These are phyloP conservation scores for Candida methanosorbosa DNA, from an alignment of 805 yeast genomes.

Conservation along the genomic window DNA sequence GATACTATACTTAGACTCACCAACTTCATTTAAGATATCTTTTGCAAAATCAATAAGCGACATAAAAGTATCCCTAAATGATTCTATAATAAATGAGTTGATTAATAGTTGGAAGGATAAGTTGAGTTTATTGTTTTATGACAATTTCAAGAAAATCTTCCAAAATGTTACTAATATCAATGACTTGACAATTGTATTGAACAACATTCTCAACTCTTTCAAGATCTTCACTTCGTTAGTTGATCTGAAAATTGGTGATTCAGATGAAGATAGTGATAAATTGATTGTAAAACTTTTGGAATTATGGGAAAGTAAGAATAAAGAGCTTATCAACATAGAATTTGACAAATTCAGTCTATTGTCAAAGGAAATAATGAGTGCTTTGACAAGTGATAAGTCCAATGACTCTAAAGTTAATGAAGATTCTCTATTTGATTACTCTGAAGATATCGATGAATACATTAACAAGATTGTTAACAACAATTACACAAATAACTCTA, in stretches of 20 bases:
- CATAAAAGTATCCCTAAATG: slow-evolving; percentile 6
- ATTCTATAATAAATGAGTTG: slow-evolving; percentile 3
- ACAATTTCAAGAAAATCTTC: slow-evolving; percentile 4
- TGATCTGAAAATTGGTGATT: slow-evolving; percentile 6
- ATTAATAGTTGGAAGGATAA: slow-evolving; percentile 13
- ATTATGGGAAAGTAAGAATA: slow-evolving; percentile 12
- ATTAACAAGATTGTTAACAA: neutral
- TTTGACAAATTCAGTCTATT: slow-evolving; percentile 12
- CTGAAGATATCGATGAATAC: slow-evolving; percentile 13
- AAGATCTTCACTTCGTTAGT: slow-evolving; percentile 23
- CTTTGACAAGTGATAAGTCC: slow-evolving; percentile 5
- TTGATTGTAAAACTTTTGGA: slow-evolving; percentile 9
- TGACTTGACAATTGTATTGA: slow-evolving; percentile 10
- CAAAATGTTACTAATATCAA: slow-evolving; percentile 5
- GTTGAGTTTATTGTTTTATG: slow-evolving; percentile 10
- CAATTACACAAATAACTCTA: neutral
- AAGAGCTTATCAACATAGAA: slow-evolving; percentile 5
- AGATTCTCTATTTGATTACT: slow-evolving; percentile 11
- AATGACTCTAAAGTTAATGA: slow-evolving; percentile 9
- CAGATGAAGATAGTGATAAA: neutral
- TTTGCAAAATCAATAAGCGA: slow-evolving; percentile 11
- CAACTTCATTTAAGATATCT: too few species aligned
- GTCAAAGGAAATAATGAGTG: slow-evolving; percentile 9
- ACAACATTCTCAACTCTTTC: slow-evolving; percentile 16
- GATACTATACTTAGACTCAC: slow-evolving; percentile 18